phyloP scores from a whole-genome alignment of 257 asterid species.

The Solanum clarkiae region DNA sequence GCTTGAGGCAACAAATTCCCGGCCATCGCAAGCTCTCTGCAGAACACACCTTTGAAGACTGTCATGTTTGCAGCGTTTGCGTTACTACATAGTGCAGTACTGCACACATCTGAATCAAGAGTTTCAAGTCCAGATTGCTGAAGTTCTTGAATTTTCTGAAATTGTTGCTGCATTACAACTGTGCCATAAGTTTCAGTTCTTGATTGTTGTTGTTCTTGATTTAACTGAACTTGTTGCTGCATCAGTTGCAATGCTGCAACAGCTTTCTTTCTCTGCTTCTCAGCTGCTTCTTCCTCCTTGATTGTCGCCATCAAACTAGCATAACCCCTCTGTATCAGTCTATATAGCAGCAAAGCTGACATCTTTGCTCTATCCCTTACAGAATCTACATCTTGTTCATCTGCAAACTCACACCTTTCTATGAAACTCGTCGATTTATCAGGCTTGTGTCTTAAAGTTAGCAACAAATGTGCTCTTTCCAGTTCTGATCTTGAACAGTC shows the following conservation, averaged over 20 bases:
- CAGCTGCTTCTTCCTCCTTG: slow-evolving; percentile 59
- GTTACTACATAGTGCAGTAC: background rate
- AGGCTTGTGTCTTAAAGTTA: slow-evolving; percentile 76
- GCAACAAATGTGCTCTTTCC: slow-evolving; percentile 74
- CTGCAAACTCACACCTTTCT: slow-evolving; percentile 75
- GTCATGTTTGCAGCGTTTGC: background rate
- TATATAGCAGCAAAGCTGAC: slow-evolving; percentile 65
- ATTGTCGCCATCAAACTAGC: slow-evolving; percentile 43
- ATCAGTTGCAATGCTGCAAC: slow-evolving; percentile 20
- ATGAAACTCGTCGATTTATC: slow-evolving; percentile 63
- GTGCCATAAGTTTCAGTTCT: background rate
- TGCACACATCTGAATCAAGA: background rate
- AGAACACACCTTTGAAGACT: slow-evolving; percentile 24
- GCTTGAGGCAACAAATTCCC: slow-evolving; percentile 24
- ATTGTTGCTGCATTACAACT: background rate
- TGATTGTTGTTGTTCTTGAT: background rate
- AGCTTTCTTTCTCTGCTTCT: slow-evolving; percentile 57
- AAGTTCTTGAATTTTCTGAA: background rate
- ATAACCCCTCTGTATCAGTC: slow-evolving; percentile 89
- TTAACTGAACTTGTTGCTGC: slow-evolving; percentile 7
- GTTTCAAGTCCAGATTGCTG: background rate
- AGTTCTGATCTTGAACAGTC: slow-evolving; percentile 82
- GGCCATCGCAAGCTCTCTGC: slow-evolving; percentile 25
- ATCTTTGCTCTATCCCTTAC: slow-evolving; percentile 64
- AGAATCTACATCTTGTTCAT: slow-evolving; percentile 60